These are phyloP conservation scores for Pseudotulostoma volvatum DNA, from an alignment of 495 filamentous ascomycete species.

Conservation along the genomic window DNA sequence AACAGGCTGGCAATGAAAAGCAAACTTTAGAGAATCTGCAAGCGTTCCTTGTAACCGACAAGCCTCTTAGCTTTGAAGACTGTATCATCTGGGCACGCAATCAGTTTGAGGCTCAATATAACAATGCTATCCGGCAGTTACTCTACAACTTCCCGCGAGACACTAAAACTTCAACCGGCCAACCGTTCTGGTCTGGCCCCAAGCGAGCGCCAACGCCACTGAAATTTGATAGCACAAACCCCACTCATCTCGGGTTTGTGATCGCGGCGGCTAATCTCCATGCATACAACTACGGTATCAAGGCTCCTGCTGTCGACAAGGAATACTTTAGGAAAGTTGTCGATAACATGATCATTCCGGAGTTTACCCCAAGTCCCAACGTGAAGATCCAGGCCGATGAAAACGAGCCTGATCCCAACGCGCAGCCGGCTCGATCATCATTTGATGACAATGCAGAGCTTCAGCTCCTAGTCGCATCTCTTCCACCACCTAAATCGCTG, in stretches of 20 bases:
- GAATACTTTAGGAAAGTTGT: slow-evolving; percentile 59
- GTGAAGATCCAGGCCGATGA: slow-evolving; percentile 97
- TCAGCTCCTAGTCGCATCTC: slow-evolving; percentile 40
- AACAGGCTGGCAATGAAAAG: slow-evolving; percentile 94
- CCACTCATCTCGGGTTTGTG: slow-evolving; percentile 73
- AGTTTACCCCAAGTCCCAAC: slow-evolving; percentile 78
- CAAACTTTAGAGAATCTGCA: slow-evolving; percentile 80
- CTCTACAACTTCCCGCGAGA: slow-evolving; percentile 97
- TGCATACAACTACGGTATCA: slow-evolving; percentile 96
- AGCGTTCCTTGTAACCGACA: slow-evolving; percentile 83
- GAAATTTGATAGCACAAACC: slow-evolving; percentile 70
- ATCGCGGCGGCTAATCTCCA: slow-evolving; percentile 83
- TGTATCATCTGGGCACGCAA: slow-evolving; percentile 87
- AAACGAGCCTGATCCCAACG: slow-evolving; percentile 87
- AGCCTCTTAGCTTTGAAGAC: slow-evolving; percentile 85
- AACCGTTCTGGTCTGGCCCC: slow-evolving; percentile 95
- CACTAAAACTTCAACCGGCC: slow-evolving; percentile 68
- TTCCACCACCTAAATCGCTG: slow-evolving; percentile 66
- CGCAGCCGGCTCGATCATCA: slow-evolving; percentile 29
- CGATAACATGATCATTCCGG: slow-evolving; percentile 87
- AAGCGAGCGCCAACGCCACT: slow-evolving; percentile 91
- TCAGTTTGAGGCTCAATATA: slow-evolving; percentile 93
- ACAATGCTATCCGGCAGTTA: slow-evolving; percentile 91
- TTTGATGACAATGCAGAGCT: slow-evolving; percentile 63
- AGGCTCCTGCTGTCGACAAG: slow-evolving; percentile 48